Base-by-base conservation (phyloP, 2,329 filamentous ascomycete species). In the Ceratocystis huliohia region DNA sequence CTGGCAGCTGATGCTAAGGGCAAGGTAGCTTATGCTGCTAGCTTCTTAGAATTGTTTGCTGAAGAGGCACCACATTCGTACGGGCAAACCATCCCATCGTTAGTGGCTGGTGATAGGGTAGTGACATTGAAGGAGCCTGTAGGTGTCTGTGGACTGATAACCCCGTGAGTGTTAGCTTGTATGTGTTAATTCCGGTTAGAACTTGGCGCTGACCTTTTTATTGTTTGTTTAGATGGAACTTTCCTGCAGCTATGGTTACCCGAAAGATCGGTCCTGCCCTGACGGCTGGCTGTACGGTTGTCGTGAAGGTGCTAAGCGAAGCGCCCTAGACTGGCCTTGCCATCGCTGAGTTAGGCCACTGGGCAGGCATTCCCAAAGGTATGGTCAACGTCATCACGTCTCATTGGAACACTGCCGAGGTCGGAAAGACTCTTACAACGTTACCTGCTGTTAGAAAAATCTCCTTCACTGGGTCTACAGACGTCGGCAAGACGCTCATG, bases 241-340 rank as follows among this genome's bases (percentile, higher is more conserved):
- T 95, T 72, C 88, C 88, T 13, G 84, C 86, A 2, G 87, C 87
- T 63, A 90, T 90, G 87, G 84, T 89, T 70, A 88, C 85, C 5
- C 78, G 86, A 68, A 88, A 88, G 74, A 80, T 86, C 63, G 86
- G 83, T 1, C 84, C 89, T 1, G 89, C 88, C 7, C 81, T 97
- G 66, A 94, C 94, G 20, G 92, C 91, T n/a, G 94, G 94, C 67
- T 97, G 93, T 78, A 96, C 93, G 0, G 89, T 96, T 1, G 92
- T 97, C 1, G 87, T 86, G 72, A 99, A 99, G 76, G 88, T 91
- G 17, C 92, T 93, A 1, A 87, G 87, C 62, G 93, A 97, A 79
- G 96, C 94, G 0, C 94, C 93, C 0, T 94, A 93, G 74, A 96
- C 92, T 28, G 86, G 91, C 0, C 86, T 96, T 46, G 93, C 93